These are phyloP conservation scores for Glycine latifolia DNA, from an alignment of 306 rosid genomes.

Conservation along the genomic window DNA sequence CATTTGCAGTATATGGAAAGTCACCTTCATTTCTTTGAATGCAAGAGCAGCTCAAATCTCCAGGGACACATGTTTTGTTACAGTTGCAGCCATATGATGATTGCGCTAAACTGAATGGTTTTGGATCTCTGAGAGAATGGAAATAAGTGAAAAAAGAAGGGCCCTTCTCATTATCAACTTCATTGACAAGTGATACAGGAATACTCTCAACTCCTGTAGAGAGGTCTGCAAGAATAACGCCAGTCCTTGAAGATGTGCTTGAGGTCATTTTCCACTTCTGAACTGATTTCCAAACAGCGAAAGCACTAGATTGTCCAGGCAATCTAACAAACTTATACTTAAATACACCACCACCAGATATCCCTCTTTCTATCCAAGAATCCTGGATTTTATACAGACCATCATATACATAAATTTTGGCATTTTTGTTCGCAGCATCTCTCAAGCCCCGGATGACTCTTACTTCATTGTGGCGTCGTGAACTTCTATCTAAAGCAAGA, in stretches of 20 bases:
- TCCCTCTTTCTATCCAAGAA: conserved; percentile 66
- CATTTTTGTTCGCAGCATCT: conserved; percentile 46
- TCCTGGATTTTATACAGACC: conserved; percentile 68
- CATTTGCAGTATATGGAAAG: conserved; percentile 65
- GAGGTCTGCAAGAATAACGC: conserved; percentile 64
- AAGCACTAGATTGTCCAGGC: conserved; percentile 66
- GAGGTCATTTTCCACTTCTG: conserved; percentile 57
- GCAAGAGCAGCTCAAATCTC: conserved; percentile 67
- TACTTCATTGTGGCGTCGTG: conserved; percentile 55
- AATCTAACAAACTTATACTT: conserved; percentile 70
- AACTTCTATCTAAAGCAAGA: conserved; percentile 71
- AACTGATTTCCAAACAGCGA: conserved; percentile 58
- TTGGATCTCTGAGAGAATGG: conserved; percentile 53
- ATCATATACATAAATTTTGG: conserved; percentile 71
- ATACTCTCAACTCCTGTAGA: conserved; percentile 63
- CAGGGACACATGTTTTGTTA: conserved; percentile 59
- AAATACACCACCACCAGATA: conserved; percentile 67
- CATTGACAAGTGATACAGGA: conserved; percentile 73
- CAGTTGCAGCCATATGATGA: conserved; percentile 61
- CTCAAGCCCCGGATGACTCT: conserved; percentile 72
- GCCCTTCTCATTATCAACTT: conserved; percentile 63
- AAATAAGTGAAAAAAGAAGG: conserved; percentile 65
- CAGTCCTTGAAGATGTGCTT: conserved; percentile 51
- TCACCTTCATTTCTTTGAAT: conserved; percentile 65
- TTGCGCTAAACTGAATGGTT: conserved; percentile 48